Evolutionary conservation across 2,329 filamentous ascomycete genomes (phyloP).

Genomic region (Hyphodiscus sp.): DNA sequence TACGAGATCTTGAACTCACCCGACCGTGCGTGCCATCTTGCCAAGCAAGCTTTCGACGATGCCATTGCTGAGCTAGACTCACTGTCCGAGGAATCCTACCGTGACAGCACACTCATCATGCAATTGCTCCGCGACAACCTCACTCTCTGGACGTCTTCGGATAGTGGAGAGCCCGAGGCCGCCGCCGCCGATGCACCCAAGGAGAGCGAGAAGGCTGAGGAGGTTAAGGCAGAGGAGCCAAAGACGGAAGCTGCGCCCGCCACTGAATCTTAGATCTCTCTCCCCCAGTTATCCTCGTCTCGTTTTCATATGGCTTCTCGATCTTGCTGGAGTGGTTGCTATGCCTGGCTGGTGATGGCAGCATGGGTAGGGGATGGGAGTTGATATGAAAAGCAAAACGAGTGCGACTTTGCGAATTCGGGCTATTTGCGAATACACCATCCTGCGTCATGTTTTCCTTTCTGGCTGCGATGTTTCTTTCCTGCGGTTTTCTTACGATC

Average conservation of each 20-base stretch:
- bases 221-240: constrained; percentile 36
- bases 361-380: constrained; percentile 30
- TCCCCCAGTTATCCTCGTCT: constrained; percentile 32
- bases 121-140: constrained; percentile 97
- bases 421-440: constrained; percentile 32
- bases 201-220: constrained; percentile 49
- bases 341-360: constrained; percentile 28
- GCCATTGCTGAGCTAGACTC: constrained; percentile 97
- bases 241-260: constrained; percentile 34
- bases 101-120: constrained; percentile 99
- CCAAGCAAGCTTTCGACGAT: constrained; percentile 98
- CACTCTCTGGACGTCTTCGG: constrained; percentile 95
- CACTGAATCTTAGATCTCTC: constrained; percentile 46
- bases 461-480: constrained; percentile 27
- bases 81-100: constrained; percentile 95
- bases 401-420: constrained; percentile 25
- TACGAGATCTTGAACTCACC: constrained; percentile 99
- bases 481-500: constrained; percentile 23
- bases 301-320: constrained; percentile 32
- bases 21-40: constrained; percentile 94
- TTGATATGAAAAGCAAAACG: constrained; percentile 32
- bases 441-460: constrained; percentile 33
- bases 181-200: constrained; percentile 51
- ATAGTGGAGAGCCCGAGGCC: constrained; percentile 71
- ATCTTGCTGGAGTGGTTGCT: constrained; percentile 27